Evolutionary conservation across 164 flowering plant species (phyloP).

Genomic region (Nymphaea thermarum): DNA sequence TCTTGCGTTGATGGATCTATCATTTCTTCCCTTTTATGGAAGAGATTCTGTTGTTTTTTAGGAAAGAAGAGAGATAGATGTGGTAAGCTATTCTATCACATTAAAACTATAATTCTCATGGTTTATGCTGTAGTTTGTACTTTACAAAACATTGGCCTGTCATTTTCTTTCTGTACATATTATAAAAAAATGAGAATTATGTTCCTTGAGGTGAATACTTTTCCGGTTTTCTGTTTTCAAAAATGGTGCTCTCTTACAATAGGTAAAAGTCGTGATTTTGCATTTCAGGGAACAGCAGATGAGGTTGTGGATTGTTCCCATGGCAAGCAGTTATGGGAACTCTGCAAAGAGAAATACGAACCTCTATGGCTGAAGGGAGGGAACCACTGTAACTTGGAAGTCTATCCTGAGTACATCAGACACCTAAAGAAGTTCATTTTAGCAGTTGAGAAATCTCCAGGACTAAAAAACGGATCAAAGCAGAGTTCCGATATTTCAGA

Average conservation of each 20-base stretch:
- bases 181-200: too few relatives aligned
- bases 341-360: slow-evolving; percentile 59
- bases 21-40: too few relatives aligned
- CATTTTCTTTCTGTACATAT: background rate
- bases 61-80: too few relatives aligned
- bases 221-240: too few relatives aligned
- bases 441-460: slow-evolving; percentile 39
- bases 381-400: slow-evolving; percentile 56
- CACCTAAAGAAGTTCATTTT: slow-evolving; percentile 57
- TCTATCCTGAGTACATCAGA: slow-evolving; percentile 42
- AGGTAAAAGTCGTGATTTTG: background rate
- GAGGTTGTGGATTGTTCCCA: slow-evolving; percentile 64
- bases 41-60: too few relatives aligned
- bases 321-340: slow-evolving; percentile 68
- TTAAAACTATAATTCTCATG: background rate
- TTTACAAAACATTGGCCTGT: background rate
- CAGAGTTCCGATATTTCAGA: slow-evolving; percentile 13
- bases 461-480: slow-evolving; percentile 5
- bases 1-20: too few relatives aligned
- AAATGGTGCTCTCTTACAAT: background rate
- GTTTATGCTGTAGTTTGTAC: background rate
- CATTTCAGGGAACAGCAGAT: slow-evolving; percentile 58
- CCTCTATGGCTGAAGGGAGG: slow-evolving; percentile 66
- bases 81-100: too few relatives aligned
- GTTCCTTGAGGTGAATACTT: background rate